Conservation (phyloP, 257 asterid genomes). For the Scutellaria minor region DNA sequence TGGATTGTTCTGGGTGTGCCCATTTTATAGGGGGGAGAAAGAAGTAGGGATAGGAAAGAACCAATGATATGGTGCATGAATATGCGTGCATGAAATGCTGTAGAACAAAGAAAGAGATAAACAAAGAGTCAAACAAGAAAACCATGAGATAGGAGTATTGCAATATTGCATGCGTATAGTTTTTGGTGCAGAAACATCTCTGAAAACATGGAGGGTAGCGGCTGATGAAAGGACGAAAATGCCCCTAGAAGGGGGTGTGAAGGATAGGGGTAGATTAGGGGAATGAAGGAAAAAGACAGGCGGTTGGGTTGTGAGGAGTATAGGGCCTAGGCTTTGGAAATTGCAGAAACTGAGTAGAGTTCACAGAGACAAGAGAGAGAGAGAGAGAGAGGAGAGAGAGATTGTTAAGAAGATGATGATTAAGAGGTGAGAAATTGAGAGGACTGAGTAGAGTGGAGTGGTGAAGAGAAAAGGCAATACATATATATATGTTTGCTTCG, state of each 20-base stretch:
- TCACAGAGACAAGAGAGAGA: too few relatives aligned
- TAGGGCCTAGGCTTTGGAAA: slow-evolving; percentile 85
- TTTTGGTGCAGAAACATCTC: slow-evolving; percentile 78
- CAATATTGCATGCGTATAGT: slow-evolving; percentile 77
- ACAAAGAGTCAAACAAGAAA: slow-evolving; percentile 58
- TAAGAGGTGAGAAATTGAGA: slow-evolving; percentile 40
- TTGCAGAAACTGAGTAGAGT: slow-evolving; percentile 46
- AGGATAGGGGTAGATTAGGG: slow-evolving; percentile 56
- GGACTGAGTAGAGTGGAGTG: slow-evolving; percentile 35
- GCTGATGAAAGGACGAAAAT: slow-evolving; percentile 53
- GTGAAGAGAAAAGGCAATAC: slow-evolving; percentile 18
- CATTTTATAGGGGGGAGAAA: slow-evolving; percentile 40
- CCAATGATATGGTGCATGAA: slow-evolving; percentile 53
- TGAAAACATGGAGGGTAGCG: slow-evolving; percentile 87
- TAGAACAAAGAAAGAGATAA: slow-evolving; percentile 39
- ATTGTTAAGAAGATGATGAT: slow-evolving; percentile 38
- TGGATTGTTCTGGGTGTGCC: slow-evolving; percentile 18
- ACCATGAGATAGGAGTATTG: neutral
- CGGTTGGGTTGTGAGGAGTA: slow-evolving; percentile 59
- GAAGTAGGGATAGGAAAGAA: slow-evolving; percentile 37
- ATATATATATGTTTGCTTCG: slow-evolving; percentile 19
- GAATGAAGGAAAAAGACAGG: slow-evolving; percentile 54
- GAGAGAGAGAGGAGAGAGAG: slow-evolving; percentile 20
- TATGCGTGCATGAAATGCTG: slow-evolving; percentile 43
- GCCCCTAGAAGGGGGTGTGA: slow-evolving; percentile 49